phyloP scores from a whole-genome alignment of 305 asterid species.

The Fraxinus albicans region DNA sequence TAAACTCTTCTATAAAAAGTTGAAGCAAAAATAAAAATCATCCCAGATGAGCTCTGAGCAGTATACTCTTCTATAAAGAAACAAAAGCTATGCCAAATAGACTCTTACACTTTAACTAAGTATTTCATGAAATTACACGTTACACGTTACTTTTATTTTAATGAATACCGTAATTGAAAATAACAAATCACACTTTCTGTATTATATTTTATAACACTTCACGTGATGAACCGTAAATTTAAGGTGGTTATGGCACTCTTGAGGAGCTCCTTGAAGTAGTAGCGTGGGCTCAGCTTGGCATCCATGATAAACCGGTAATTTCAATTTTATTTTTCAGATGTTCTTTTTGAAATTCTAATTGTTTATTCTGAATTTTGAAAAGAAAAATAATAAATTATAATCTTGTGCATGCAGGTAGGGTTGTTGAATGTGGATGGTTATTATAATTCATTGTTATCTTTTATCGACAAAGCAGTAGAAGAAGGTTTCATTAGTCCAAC shows the following conservation, averaged over 20 bases:
- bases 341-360: too few relatives aligned
- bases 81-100: too few relatives aligned
- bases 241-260: conserved; percentile 49
- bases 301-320: conserved; percentile 43
- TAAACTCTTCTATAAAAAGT: too few relatives aligned
- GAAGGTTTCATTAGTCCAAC: conserved; percentile 42
- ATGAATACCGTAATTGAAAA: too few relatives aligned
- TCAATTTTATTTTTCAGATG: too few relatives aligned
- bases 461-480: conserved; percentile 29
- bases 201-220: too few relatives aligned
- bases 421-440: conserved; percentile 42
- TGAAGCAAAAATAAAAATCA: too few relatives aligned
- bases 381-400: neutral
- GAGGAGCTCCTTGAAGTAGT: conserved; percentile 27
- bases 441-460: conserved; percentile 26
- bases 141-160: too few relatives aligned
- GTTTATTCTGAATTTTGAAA: neutral
- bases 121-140: neutral
- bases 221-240: too few relatives aligned
- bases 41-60: too few relatives aligned
- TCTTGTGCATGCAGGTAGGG: conserved; percentile 25
- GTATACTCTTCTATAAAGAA: too few relatives aligned
- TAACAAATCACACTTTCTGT: neutral
- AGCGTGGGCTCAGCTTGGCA: conserved; percentile 46
- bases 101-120: neutral